Evolutionary conservation across 257 asterid genomes (phyloP), one percentile per base, ranked within the genome.

Genomic region (Solanum sejunctum): DNA sequence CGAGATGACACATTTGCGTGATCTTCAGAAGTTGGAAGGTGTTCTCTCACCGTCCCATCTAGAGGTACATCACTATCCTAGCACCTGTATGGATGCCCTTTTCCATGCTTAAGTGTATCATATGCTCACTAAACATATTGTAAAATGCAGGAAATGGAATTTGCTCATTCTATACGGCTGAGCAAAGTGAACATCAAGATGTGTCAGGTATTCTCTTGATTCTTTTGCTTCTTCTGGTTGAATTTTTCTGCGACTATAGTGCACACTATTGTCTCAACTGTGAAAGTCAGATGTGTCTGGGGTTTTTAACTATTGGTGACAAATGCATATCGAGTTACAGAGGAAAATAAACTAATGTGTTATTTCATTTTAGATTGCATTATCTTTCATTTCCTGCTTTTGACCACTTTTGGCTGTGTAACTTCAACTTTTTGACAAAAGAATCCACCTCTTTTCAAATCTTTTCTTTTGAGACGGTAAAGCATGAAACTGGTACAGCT

Each of bases 21-120:
- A 95, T 90, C 97, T 97, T 82, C 97, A 92, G 88, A 95, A 95
- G 85, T 87, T 97, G 88, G 98, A 94, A 92, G 98, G 97, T 71
- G 98, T 96, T 86, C 97, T 97, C 85, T 93, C 97, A 26, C 99
- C 99, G 52, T 93, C 98, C 70, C 98, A 97, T 91, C 94, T 97
- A 78, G 90, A 95, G 96, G 99, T 94, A 86, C 84, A 84, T 84
- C 26, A 26, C 26, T 26, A 26, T 26, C 26, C 26, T 26, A 26
- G 26, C 85, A 15, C 26, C 82, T 77, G 21, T 26, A 26, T 17
- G 58, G 63, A 51, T 69, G 61, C 79, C 67, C 57, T 84, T 86
- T 70, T 81, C 84, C 45, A 60, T 52, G 26, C 58, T 69, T 10
- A 57, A 47, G 84, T 82, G 83, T 87, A 82, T 63, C 57, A 20